These are phyloP conservation scores for Leishmania amazonensis DNA, from an alignment of 208 protist genomes.

Conservation along the genomic window DNA sequence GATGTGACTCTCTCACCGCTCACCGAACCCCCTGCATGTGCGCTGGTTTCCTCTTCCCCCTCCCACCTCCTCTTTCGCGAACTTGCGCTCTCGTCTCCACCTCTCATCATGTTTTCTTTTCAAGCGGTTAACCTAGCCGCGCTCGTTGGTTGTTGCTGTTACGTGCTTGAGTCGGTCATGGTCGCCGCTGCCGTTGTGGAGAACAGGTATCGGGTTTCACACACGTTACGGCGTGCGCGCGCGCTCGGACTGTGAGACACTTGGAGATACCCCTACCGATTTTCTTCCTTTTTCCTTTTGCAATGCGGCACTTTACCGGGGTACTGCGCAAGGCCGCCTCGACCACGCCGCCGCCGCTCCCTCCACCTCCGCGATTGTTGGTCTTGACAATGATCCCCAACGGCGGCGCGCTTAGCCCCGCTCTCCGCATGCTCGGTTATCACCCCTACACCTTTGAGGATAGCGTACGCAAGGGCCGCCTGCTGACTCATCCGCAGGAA, in stretches of 20 bases:
- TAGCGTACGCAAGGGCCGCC: conserved; percentile 59
- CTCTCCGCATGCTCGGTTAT: conserved; percentile 70
- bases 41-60: not conserved
- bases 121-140: not conserved
- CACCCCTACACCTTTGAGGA: conserved; percentile 77
- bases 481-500: conserved; percentile 78
- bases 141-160: not conserved
- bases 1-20: not conserved
- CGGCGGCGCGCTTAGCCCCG: conserved; percentile 65
- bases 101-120: not conserved
- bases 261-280: not conserved
- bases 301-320: conserved; percentile 14
- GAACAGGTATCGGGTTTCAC: not conserved
- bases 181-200: not conserved
- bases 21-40: not conserved
- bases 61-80: not conserved
- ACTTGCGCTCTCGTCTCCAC: not conserved
- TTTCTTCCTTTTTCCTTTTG: not conserved
- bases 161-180: not conserved
- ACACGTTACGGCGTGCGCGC: not conserved
- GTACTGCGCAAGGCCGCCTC: conserved; percentile 5
- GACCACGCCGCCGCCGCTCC: not conserved
- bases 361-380: conserved; percentile 36
- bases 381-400: conserved; percentile 83
- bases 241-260: not conserved